Evolutionary conservation across 2,329 filamentous ascomycete species (phyloP), one percentile per base, ranked within the genome.

Genomic region (Neofusicoccum ribis): DNA sequence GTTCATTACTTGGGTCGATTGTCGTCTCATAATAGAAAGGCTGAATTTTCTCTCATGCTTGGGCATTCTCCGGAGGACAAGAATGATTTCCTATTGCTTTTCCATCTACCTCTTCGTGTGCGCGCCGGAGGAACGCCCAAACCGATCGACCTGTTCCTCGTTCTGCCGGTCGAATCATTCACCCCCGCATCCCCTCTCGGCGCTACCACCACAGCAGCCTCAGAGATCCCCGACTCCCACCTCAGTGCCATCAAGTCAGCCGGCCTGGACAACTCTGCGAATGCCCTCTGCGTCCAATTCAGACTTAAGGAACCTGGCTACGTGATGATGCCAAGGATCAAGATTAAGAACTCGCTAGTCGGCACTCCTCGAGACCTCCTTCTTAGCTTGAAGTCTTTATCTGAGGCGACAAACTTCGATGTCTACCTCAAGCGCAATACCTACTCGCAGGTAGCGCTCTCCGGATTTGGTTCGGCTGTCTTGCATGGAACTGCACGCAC

Each of bases 11-110:
- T 60, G 36, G 56, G 56, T 60, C 56, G 56, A 11, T 37, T 60
- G 43, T 60, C 56, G 23, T 60, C 56, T 60, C 56, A 60, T 43
- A 60, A 60, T 60, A 60, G 44, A 60, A 60, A 60, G 56, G 43
- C 56, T 49, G 56, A 60, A 37, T 60, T 60, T 37, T 60, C 56
- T 9, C 41, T 60, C n/a, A 37, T 60, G 56, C 56, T 60, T 60
- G 56, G 56, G 5, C 56, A 60, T 36, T 37, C 34, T 23, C 17
- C 43, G 23, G 56, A 47, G n/a, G 56, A 60, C 7, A 37, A n/a
- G 43, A 37, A 60, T 47, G 56, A 31, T 36, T 60, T 15, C 17
- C 9, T 60, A 23, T n/a, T 60, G 31, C 31, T 60, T 8, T 39
- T 60, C n/a, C 43, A 60, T n/a, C 17, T 60, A 47, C 43, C 56